Conservation (phyloP, 257 asterid species). For the Nicotiana obtusifolia region DNA sequence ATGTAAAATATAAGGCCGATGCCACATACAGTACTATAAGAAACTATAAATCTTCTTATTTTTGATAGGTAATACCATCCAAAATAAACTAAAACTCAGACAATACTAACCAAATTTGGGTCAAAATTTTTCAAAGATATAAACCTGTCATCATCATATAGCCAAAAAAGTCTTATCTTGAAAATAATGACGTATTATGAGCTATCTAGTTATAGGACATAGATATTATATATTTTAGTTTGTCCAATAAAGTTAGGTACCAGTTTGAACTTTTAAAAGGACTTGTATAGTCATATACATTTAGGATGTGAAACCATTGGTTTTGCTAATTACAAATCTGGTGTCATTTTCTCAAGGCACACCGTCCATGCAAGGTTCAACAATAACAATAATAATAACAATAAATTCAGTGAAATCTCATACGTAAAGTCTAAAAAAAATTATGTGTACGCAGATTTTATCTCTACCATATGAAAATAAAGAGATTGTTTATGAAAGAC, state of each 20-base stretch:
- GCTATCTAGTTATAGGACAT: neutral
- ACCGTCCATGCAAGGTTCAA: neutral
- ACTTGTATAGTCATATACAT: neutral
- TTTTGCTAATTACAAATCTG: neutral
- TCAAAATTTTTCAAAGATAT: neutral
- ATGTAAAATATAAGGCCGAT: too few relatives aligned
- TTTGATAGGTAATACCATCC: too few relatives aligned
- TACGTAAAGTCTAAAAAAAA: too few relatives aligned
- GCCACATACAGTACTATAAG: too few relatives aligned
- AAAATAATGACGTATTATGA: neutral
- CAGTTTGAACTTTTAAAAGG: neutral
- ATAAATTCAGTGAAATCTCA: too few relatives aligned
- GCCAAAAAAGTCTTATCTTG: neutral
- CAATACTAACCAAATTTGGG: too few relatives aligned
- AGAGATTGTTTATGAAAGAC: too few relatives aligned
- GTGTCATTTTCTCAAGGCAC: constrained; percentile 7
- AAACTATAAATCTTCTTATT: too few relatives aligned
- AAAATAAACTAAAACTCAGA: too few relatives aligned
- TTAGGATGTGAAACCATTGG: neutral
- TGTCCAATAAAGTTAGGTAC: neutral
- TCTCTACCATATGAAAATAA: too few relatives aligned
- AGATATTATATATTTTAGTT: neutral
- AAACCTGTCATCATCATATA: neutral
- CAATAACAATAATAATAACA: too few relatives aligned
- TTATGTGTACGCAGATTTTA: too few relatives aligned